Conservation (phyloP, 2,329 filamentous ascomycete species). For the Fusarium miscanthi region DNA sequence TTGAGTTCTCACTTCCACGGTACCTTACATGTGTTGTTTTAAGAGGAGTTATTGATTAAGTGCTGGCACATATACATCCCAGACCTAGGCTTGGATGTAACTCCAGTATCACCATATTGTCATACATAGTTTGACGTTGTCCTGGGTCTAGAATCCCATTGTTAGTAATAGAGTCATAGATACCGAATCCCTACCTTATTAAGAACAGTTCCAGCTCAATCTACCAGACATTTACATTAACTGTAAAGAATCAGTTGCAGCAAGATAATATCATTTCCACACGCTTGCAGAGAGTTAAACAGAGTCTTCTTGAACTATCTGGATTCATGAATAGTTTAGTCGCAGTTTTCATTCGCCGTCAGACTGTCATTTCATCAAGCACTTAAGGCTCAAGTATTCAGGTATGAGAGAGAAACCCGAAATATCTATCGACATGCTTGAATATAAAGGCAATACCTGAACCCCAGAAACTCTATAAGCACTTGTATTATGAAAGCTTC, state of each 20-base stretch:
- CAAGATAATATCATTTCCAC: neutral
- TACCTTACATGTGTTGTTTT: neutral
- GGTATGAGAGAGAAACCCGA: neutral
- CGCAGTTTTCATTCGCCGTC: neutral
- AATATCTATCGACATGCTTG: neutral
- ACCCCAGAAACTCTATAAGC: neutral
- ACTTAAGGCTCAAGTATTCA: neutral
- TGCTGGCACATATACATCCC: neutral
- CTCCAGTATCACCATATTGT: neutral
- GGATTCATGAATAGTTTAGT: neutral
- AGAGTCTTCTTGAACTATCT: neutral
- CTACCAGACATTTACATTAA: neutral
- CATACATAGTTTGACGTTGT: neutral
- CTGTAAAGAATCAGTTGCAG: neutral
- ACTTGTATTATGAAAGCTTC: no score
- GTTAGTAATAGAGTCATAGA: neutral
- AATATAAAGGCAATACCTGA: neutral
- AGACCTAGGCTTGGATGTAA: conserved; percentile 18
- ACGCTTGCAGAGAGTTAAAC: neutral
- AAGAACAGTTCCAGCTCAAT: neutral
- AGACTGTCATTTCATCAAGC: neutral
- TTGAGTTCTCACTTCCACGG: neutral
- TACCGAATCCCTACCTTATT: neutral
- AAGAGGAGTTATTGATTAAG: neutral
- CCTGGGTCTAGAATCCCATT: neutral